Percentiles rank a stretch among this genome's conserved stretches.
Evolutionary conservation across 106 monocot genomes (phyloP).

Genomic region (Agapanthus africanus): DNA sequence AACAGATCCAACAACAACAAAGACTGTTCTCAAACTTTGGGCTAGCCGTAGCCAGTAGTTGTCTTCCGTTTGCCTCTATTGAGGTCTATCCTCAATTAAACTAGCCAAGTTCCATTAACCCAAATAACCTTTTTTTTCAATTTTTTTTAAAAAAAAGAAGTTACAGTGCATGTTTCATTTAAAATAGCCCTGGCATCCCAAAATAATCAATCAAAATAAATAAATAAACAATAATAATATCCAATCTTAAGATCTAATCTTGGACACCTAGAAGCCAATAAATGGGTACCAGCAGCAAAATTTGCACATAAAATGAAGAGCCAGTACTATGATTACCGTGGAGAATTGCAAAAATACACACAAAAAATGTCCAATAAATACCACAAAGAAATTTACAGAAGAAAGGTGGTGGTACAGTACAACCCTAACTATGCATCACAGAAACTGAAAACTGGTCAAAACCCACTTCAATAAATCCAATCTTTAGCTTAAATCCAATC

Average conservation of each 20-base stretch:
- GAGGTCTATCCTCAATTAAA: neutral
- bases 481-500: neutral
- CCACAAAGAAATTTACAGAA: neutral
- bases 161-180: too few species aligned
- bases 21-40: too few species aligned
- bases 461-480: conserved; percentile 5
- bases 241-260: too few species aligned
- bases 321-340: neutral
- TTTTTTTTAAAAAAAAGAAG: too few species aligned
- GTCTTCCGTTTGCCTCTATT: too few species aligned
- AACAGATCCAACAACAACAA: too few species aligned
- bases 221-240: too few species aligned
- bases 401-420: neutral
- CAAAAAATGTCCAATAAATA: neutral
- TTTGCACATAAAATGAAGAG: neutral
- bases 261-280: neutral
- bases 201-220: too few species aligned
- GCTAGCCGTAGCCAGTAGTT: too few species aligned
- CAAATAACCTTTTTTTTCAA: too few species aligned
- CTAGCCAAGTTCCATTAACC: neutral
- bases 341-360: neutral
- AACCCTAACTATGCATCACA: neutral
- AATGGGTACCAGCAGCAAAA: neutral
- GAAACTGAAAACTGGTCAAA: neutral
- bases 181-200: too few species aligned